Conservation (phyloP, 2,329 filamentous ascomycete genomes). For the Hypoxylon sp. region DNA sequence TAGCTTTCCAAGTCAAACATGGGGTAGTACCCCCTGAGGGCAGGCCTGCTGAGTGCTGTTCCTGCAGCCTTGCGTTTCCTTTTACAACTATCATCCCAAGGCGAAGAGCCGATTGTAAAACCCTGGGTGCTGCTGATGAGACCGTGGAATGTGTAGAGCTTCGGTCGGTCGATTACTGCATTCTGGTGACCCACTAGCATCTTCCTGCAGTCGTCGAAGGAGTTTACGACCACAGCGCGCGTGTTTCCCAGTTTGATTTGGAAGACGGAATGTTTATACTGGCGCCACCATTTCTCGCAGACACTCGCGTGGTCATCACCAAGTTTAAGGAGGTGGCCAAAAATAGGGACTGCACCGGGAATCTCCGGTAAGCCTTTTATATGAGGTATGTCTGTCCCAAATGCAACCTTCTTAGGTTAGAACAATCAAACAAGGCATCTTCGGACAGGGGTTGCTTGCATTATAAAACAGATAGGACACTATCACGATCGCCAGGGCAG, state of each 20-base stretch:
- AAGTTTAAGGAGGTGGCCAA: slow-evolving; percentile 65
- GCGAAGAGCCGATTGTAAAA: slow-evolving; percentile 68
- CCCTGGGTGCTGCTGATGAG: slow-evolving; percentile 67
- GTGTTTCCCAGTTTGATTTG: slow-evolving; percentile 69
- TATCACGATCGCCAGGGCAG: neutral
- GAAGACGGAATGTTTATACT: slow-evolving; percentile 64
- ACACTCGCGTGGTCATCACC: slow-evolving; percentile 68
- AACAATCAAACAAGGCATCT: neutral
- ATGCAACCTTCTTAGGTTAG: slow-evolving; percentile 44
- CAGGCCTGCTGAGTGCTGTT: slow-evolving; percentile 62
- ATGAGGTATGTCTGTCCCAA: slow-evolving; percentile 63
- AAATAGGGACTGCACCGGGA: slow-evolving; percentile 64
- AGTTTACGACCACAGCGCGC: slow-evolving; percentile 67
- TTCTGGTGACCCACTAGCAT: slow-evolving; percentile 66
- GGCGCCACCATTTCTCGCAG: slow-evolving; percentile 66
- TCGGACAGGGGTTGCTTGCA: neutral
- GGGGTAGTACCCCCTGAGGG: slow-evolving; percentile 63
- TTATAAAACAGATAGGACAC: neutral
- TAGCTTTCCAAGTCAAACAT: slow-evolving; percentile 70
- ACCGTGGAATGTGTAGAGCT: slow-evolving; percentile 68
- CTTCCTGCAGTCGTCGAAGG: slow-evolving; percentile 66
- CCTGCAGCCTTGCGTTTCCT: slow-evolving; percentile 68
- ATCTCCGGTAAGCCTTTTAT: slow-evolving; percentile 64
- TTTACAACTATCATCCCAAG: slow-evolving; percentile 68
- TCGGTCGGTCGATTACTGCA: slow-evolving; percentile 66